Base-by-base conservation (phyloP, 371 early-diverging fungal species). In the Dentiscutata heterogama region DNA sequence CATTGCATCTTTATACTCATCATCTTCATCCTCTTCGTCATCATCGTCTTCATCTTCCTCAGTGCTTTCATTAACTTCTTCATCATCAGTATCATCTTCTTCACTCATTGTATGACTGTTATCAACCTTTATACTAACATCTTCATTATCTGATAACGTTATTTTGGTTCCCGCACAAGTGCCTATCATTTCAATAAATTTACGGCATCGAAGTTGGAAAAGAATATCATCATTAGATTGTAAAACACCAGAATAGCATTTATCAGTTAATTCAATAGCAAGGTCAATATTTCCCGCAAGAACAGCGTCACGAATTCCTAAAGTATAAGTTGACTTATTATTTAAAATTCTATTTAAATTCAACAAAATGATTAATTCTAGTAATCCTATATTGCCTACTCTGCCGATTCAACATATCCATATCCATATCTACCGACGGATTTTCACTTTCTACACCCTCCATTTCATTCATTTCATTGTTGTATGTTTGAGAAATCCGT, bases 171-270 rank as follows among this genome's bases (percentile, higher is more conserved):
- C 81, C 14, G 86, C 87, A 54, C 87, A 85, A 13, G 78, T 58
- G 2, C 89, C 84, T 50, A 96, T 91, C 88, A 96, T 90, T 87
- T 97, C 97, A 13, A 97, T 86, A 84, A 97, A 97, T 83, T 94
- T 92, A 56, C 91, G 94, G 83, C 97, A 96, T 31, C 91, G 87
- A 39, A 98, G 88, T 75, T 91, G 91, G 80, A 97, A 95, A 50
- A 88, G 82, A 60, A 96, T 86, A 65, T 90, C 88, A 16, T 85
- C 89, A 81, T 94, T 89, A 18, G 84, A 83, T 10, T 84, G 68
- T 14, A 96, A 87, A 20, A 96, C 87, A 0, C 70, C 82, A 1
- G 96, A 95, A 84, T 92, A 86, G 35, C 35, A 42, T 6, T 85
- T 72, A 42, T 93, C 85, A 29, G 92, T 87, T 39, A 93, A 81